Percentiles rank a stretch among this genome's conserved stretches.
phyloP scores from a whole-genome alignment of 352 stramenopile genomes.

The Pythium rhizo-oryzae region DNA sequence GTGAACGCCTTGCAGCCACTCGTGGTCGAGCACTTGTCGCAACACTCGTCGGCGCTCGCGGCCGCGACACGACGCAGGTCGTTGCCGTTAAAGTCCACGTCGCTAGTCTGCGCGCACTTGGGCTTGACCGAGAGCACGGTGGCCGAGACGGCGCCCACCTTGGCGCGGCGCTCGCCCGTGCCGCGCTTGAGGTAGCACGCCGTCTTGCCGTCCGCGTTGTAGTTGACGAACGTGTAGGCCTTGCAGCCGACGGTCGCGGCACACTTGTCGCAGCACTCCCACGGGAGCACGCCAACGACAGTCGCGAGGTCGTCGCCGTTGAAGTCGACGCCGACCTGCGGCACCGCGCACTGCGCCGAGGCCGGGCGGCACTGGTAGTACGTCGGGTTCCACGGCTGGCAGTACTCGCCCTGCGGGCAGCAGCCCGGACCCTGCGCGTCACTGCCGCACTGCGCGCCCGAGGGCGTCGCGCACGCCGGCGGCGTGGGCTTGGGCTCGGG shows the following conservation, averaged over 20 bases:
- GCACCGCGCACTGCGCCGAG: slow-evolving; percentile 26
- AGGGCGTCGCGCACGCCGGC: slow-evolving; percentile 12
- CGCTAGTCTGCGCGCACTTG: slow-evolving; percentile 41
- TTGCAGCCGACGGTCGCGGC: slow-evolving; percentile 32
- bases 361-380: slow-evolving; percentile 55
- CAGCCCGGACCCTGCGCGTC: slow-evolving; percentile 17
- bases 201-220: slow-evolving; percentile 29
- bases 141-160: background rate
- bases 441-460: slow-evolving; percentile 22
- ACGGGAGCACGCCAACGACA: slow-evolving; percentile 35
- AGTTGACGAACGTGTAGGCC: slow-evolving; percentile 36
- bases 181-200: slow-evolving; percentile 52
- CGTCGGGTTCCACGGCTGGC: slow-evolving; percentile 45
- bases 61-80: slow-evolving; percentile 42
- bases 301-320: slow-evolving; percentile 34
- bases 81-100: slow-evolving; percentile 41
- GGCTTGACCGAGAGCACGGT: slow-evolving; percentile 17
- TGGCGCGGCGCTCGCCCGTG: slow-evolving; percentile 28
- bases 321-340: slow-evolving; percentile 24
- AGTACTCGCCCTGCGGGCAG: slow-evolving; percentile 47
- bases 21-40: slow-evolving; percentile 40
- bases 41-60: slow-evolving; percentile 38
- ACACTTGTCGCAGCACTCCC: slow-evolving; percentile 42
- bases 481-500: slow-evolving; percentile 1
- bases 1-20: slow-evolving; percentile 48